Evolutionary conservation across 2,329 filamentous ascomycete species (phyloP), one percentile per base, ranked within the genome.

Genomic region (Fusarium solani-melongenae): DNA sequence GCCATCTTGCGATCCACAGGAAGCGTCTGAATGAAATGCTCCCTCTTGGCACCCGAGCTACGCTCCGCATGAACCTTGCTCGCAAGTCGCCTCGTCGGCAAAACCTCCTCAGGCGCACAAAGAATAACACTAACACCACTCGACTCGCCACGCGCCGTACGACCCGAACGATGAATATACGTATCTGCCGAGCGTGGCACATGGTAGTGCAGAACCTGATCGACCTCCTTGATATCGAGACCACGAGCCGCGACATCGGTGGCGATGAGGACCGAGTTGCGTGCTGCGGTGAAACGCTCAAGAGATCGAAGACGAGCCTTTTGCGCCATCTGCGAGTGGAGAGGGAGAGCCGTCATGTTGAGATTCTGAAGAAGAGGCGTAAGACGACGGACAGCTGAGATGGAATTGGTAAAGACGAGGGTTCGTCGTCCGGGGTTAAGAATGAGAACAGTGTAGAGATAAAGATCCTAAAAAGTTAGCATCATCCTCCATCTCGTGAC

Each of bases 281-380:
- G 85, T 1, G 90, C 86, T 4, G 89, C 89, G 1, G 93, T 92
- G 84, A 99, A 98, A 44, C 93, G 92, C 80, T 99, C 96, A 3
- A 99, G 89, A 2, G 94, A 96, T 41, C 96, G 92, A n/a, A 98
- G 87, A 51, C 96, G 94, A 4, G 96, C 95, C 82, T 98, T 98
- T 83, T 99, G 96, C 1, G 92, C 88, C 96, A 99, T 98, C 73
- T 95, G 93, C 0, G 95, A 98, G 83, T 99, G 96, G 1, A 99
- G 86, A 0, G 93, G 91, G 12, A 94, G 86, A 1, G 92, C 93
- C 3, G 92, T 91, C 10, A 98, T 87, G 71, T 92, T 90, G 59
- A 99, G 90, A 74, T 94, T 94, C 76, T 96, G 91, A 2, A 99
- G 88, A 79, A 98, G 90, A 1, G 96, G 94, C 0, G 92, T 91